Evolutionary conservation across 2,329 filamentous ascomycete genomes (phyloP), one percentile per base, ranked within the genome.

Genomic region (Paecilomyces niveus): DNA sequence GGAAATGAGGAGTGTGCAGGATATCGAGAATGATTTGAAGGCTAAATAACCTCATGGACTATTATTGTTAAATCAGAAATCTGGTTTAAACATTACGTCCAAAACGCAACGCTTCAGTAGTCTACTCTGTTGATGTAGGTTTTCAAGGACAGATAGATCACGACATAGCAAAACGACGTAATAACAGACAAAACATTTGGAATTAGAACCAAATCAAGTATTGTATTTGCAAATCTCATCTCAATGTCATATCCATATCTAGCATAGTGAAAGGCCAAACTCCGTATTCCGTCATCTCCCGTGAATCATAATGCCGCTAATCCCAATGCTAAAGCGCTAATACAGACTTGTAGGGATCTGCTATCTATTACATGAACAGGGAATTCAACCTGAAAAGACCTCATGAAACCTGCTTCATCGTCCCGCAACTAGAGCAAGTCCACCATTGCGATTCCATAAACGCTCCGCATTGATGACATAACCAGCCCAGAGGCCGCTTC

Each of bases 401-500:
- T 72, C 62, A 81, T n/a, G 80, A 83, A 49, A 69, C 70, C 35
- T 70, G 65, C 68, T 86, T 87, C 82, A 87, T 83, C 8, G 70
- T 74, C 54, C 84, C 84, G 68, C 85, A 87, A 10, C 75, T 74
- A 13, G 80, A 80, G 64, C 85, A 87, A 3, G 83, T 86, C 84
- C 84, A 87, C 83, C 84, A 87, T 64, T 83, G 73, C 21, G 77
- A 79, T 68, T 87, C 85, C 83, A 86, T 87, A 60, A 85, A 87
- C 0, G 80, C 79, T 5, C 83, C 82, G 60, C 85, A 88, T 5
- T 74, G 71, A 55, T 75, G 65, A 67, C 85, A 88, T 57, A 80
- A 74, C 85, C 85, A 87, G 1, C 83, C 84, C 21, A 85, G 65
- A 2, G 80, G 78, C 53, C 79, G 72, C 45, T 74, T 75, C 21